Evolutionary conservation across 176 grass and related monocot species (phyloP).

Genomic region (Metroxylon sagu): DNA sequence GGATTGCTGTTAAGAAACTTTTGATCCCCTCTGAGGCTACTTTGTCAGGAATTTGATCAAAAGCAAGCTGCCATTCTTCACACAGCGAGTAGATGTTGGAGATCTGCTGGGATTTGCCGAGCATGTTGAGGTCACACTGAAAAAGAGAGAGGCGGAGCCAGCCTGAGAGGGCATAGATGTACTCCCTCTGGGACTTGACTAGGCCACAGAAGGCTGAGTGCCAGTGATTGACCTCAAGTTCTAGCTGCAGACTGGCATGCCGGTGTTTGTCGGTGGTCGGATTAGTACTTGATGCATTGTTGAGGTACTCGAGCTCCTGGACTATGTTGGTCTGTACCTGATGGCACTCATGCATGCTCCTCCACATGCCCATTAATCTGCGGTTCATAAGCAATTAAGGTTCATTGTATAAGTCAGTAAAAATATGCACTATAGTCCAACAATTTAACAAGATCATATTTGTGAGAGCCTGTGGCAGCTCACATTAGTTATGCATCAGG

Average conservation of each 20-base stretch:
- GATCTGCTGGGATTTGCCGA: constrained; percentile 37
- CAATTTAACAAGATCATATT: not conserved
- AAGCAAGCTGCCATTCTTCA: constrained; percentile 92
- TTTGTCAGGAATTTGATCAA: constrained; percentile 86
- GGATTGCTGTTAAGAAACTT: constrained; percentile 74
- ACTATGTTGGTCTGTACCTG: constrained; percentile 98
- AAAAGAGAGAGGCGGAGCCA: constrained; percentile 95
- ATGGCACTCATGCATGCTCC: constrained; percentile 98
- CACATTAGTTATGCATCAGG: too few species aligned
- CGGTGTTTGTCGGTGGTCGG: constrained; percentile 71
- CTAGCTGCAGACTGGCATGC: constrained; percentile 77
- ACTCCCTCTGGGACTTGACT: constrained; percentile 79
- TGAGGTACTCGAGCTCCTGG: constrained; percentile 83
- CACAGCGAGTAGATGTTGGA: constrained; percentile 80
- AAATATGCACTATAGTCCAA: too few species aligned
- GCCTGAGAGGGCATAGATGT: constrained; percentile 75
- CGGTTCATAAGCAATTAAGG: constrained; percentile 17
- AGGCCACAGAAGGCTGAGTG: constrained; percentile 83
- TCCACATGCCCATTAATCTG: constrained; percentile 98
- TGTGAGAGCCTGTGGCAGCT: too few species aligned
- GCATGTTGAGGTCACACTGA: constrained; percentile 61
- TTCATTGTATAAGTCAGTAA: not conserved
- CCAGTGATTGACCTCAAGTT: constrained; percentile 88
- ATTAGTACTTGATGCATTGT: constrained; percentile 46
- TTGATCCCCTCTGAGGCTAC: constrained; percentile 95